Conservation (phyloP, 768 basidiomycete species). For the Mycena haematopus region DNA sequence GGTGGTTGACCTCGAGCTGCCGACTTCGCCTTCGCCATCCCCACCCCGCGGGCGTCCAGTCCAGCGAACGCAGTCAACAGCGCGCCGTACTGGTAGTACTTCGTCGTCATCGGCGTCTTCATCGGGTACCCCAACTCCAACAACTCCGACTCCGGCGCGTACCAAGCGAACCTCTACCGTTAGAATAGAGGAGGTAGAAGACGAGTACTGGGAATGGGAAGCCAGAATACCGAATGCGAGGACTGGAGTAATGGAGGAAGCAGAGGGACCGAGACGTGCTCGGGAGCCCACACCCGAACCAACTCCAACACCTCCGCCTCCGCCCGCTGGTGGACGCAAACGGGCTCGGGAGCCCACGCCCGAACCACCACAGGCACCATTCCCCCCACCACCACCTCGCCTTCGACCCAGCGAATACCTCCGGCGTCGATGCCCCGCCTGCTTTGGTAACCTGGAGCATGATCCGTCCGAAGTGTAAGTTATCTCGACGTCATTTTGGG, state of each 20-base stretch:
- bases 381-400: slow-evolving; percentile 2
- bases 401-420: slow-evolving; percentile 7
- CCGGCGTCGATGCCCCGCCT: slow-evolving; percentile 8
- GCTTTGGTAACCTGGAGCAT: slow-evolving; percentile 6
- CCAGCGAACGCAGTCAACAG: background rate
- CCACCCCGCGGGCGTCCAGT: background rate
- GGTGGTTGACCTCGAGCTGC: background rate
- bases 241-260: too few species aligned
- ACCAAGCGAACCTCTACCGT: too few species aligned
- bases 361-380: slow-evolving; percentile 1
- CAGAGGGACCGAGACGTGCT: too few species aligned
- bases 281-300: too few species aligned
- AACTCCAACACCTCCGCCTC: background rate
- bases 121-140: background rate
- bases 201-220: too few species aligned
- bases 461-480: background rate
- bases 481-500: too few species aligned
- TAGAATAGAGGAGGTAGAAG: too few species aligned
- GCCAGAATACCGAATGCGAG: too few species aligned
- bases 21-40: background rate
- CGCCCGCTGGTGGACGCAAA: background rate
- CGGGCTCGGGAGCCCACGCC: background rate
- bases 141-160: background rate
- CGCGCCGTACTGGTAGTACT: background rate
- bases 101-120: background rate